These are phyloP conservation scores for Camellia japonica DNA, from an alignment of 148 eudicot species.

Conservation along the genomic window DNA sequence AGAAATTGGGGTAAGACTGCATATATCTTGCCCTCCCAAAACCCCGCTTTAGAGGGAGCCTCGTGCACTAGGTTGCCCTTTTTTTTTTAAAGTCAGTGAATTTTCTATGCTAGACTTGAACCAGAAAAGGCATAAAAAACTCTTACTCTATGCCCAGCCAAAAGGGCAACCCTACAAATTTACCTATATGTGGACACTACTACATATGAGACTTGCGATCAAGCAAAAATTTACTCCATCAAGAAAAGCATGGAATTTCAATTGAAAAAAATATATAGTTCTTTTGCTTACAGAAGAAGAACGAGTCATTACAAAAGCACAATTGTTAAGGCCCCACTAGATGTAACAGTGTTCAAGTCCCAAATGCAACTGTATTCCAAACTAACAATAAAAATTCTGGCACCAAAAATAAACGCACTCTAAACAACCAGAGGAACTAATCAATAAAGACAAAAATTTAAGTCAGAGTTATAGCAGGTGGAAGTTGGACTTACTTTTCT, in stretches of 20 bases:
- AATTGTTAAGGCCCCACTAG: not conserved
- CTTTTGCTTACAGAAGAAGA: not conserved
- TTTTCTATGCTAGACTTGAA: not conserved
- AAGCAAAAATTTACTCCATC: not conserved
- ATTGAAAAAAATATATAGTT: no score
- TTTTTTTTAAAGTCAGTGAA: not conserved
- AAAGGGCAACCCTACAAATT: not conserved
- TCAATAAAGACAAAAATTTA: not conserved
- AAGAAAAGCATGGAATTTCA: not conserved
- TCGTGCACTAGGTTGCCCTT: no score
- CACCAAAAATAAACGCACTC: not conserved
- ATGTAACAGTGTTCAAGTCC: no score
- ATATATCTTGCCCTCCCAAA: no score
- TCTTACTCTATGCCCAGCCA: not conserved
- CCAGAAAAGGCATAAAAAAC: not conserved
- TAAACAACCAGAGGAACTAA: not conserved
- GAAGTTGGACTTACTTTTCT: constrained; percentile 48
- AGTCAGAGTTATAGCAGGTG: not conserved
- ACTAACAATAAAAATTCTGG: not conserved
- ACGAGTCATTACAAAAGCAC: not conserved
- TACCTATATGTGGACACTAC: not conserved
- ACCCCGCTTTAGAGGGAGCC: no score
- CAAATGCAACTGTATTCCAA: not conserved
- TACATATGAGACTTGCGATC: not conserved
- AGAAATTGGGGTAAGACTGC: no score